These are phyloP conservation scores for Penicillium arizonense DNA, from an alignment of 495 filamentous ascomycete species.

Conservation along the genomic window DNA sequence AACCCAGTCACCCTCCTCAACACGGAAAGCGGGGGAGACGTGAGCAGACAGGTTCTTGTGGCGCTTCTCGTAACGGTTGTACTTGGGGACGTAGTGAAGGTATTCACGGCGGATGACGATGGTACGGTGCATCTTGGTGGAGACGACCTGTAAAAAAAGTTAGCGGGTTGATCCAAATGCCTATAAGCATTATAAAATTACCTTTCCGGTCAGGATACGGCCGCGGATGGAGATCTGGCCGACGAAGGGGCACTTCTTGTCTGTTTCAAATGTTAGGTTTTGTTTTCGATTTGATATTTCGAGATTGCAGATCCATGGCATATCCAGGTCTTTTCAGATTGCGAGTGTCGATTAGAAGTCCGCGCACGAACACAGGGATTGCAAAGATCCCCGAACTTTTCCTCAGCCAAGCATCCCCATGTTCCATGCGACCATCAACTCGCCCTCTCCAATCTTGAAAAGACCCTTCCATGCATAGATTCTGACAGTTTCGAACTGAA, in stretches of 20 bases:
- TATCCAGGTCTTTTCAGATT: constrained; percentile 10
- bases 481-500: constrained; percentile 15
- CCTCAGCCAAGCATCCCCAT: background rate
- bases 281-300: background rate
- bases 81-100: constrained; percentile 99
- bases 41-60: constrained; percentile 99
- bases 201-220: constrained; percentile 98
- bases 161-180: too few relatives aligned
- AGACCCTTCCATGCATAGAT: constrained; percentile 19
- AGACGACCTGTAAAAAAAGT: constrained; percentile 47
- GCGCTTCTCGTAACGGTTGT: constrained; percentile 98
- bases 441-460: constrained; percentile 26
- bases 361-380: background rate
- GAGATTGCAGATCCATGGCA: constrained; percentile 10
- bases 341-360: background rate
- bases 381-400: background rate
- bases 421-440: constrained; percentile 4
- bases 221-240: constrained; percentile 97
- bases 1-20: constrained; percentile 97
- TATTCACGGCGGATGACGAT: constrained; percentile 99
- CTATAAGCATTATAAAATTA: constrained; percentile 28
- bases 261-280: constrained; percentile 50
- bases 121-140: constrained; percentile 99
- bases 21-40: constrained; percentile 99
- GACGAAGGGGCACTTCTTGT: constrained; percentile 99